Base-by-base conservation (phyloP, 768 basidiomycete genomes). In the Tylopilus rubrobrunneus region DNA sequence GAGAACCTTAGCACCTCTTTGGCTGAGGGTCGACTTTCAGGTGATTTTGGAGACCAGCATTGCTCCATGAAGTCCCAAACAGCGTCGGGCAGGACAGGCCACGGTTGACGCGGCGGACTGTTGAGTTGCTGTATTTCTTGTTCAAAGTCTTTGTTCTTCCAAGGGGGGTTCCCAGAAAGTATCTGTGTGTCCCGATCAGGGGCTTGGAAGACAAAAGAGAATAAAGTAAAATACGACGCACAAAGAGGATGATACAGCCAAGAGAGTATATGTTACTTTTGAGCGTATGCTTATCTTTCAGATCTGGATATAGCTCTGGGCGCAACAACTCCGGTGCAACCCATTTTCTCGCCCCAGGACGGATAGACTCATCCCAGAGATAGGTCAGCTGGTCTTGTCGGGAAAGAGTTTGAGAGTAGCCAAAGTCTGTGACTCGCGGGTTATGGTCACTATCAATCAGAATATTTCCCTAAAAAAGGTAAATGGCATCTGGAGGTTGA, bases 171-270 rank as follows among this genome's bases (percentile, higher is more conserved):
- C 11, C 44, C 44, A 15, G 48, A 56, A 36, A 57, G 25, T 12
- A 56, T 45, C 56, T 57, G 15, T 6, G 3, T 1, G 5, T 7
- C 6, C 7, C 7, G 23, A 28, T 34, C 8, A 36, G 34, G 12
- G 6, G 6, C 12, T 15, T 15, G 34, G 6, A 14, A 25, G 23
- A 19, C 14, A 1, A 11, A n/a, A n/a, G 29, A 5, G 27, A 1
- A 12, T n/a, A 7, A 8, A 9, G 39, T 9, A 3, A 17, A 10
- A 9, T 12, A 19, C 19, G 37, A 39, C 52, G 28, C 37, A 57
- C 56, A 10, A 56, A 56, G 39, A 49, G 10, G 15, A 56, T 23
- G 23, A 55, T 48, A n/a, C 42, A 43, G 0, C 55, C 55, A 19
- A 56, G 10, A 10, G 55, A 48, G 29, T 48, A 56, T 2, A 56